Base-by-base conservation (phyloP, 2,329 filamentous ascomycete species). In the Volutella citrinella region DNA sequence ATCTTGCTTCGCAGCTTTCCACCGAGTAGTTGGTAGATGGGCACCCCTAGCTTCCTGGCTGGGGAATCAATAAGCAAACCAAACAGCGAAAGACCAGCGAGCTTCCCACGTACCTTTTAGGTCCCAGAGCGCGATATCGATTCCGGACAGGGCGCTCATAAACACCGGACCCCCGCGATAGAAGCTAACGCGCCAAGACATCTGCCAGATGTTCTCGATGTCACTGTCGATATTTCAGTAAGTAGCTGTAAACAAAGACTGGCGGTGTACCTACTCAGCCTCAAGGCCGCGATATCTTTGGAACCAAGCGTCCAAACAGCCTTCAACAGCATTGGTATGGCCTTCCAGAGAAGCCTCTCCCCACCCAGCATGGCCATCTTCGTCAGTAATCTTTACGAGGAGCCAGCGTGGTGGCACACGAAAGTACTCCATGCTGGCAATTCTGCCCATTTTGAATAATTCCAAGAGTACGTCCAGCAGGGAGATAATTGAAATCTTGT, bases 71-170 rank as follows among this genome's bases (percentile, higher is more conserved):
- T 6, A 43, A 27, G 4, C 6, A 3, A 1, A 2, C 4, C 7
- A 1, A 4, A 1, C 17, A 5, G 3, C 15, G 6, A 11, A 2
- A 4, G 1, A 7, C n/a, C n/a, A n/a, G n/a, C n/a, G n/a, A n/a
- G n/a, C n/a, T 12, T 9, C 1, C 2, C 4, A n/a, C 21, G 18
- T 36, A 64, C 68, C 68, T 65, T 89, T 88, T 13, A 89, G 65
- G 60, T 89, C 84, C 84, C 84, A 90, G 1, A 89, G 64, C 0
- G 84, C 84, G 55, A 90, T 90, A 52, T 90, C 85, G 32, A 90
- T 78, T 3, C 86, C 86, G 1, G 83, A 77, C 12, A 90, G 61
- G 1, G 85, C 86, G 45, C 79, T 85, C 84, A 90, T 89, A 46
- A 90, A 82, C 8, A 90, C 84, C 0, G 85, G 82, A 0, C 85